Evolutionary conservation across 768 basidiomycete species (phyloP).

Genomic region (Stropharia rugosoannulata): DNA sequence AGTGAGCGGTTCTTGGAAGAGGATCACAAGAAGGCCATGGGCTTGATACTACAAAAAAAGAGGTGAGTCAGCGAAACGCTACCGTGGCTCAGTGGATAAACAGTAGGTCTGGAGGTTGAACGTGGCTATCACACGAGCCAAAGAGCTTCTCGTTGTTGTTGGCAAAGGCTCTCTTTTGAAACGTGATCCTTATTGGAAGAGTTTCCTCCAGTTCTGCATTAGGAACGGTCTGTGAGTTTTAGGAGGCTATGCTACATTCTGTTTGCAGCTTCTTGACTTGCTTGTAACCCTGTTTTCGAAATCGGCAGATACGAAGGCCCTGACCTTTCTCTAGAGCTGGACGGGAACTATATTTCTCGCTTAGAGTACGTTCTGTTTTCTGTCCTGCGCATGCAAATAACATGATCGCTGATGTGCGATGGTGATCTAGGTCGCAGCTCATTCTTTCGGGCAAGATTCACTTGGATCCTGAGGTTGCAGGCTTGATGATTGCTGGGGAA

Average conservation of each 20-base stretch:
- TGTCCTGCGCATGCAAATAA: not conserved
- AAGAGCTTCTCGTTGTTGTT: constrained; percentile 48
- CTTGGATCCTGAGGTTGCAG: constrained; percentile 26
- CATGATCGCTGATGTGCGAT: not conserved
- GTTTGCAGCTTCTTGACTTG: not conserved
- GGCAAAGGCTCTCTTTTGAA: constrained; percentile 43
- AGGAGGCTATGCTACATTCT: not conserved
- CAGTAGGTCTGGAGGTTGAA: constrained; percentile 40
- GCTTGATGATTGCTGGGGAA: constrained; percentile 25
- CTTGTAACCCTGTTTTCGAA: not conserved
- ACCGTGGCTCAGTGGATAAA: not conserved
- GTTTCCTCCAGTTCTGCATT: constrained; percentile 45
- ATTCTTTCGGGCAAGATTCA: constrained; percentile 12
- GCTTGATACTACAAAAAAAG: constrained; percentile 45
- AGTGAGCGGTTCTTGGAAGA: constrained; percentile 46
- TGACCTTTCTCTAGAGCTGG: constrained; percentile 38
- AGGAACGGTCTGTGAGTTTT: constrained; percentile 43
- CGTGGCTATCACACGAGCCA: constrained; percentile 54
- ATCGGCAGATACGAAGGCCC: constrained; percentile 42
- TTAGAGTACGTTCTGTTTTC: constrained; percentile 37
- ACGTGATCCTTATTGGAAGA: constrained; percentile 50
- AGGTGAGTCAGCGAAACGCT: constrained; percentile 27
- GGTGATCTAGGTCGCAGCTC: constrained; percentile 16
- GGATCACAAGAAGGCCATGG: constrained; percentile 43
- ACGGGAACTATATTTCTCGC: constrained; percentile 48